Evolutionary conservation across 2,329 filamentous ascomycete genomes (phyloP).

Genomic region (Fusarium nematophilum): DNA sequence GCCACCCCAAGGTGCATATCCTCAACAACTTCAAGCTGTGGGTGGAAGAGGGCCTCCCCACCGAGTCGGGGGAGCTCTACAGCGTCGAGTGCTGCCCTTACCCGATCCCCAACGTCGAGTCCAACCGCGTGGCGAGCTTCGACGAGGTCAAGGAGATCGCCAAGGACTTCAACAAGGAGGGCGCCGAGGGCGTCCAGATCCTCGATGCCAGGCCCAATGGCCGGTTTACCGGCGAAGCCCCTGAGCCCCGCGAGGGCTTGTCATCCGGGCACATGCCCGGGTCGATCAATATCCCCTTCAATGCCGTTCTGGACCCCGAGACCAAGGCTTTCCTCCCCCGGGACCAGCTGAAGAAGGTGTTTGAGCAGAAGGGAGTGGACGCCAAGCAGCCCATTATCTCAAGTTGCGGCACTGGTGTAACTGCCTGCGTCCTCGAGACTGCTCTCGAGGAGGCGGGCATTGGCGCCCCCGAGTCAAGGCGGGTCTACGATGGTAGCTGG

Average conservation of each 20-base stretch:
- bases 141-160: conserved; percentile 85
- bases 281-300: conserved; percentile 84
- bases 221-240: conserved; percentile 83
- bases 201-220: conserved; percentile 86
- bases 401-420: conserved; percentile 94
- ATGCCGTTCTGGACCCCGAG: conserved; percentile 80
- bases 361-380: conserved; percentile 83
- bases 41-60: conserved; percentile 84
- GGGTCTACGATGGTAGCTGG: conserved; percentile 97
- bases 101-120: conserved; percentile 70
- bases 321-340: conserved; percentile 83
- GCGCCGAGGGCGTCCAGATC: conserved; percentile 84
- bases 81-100: conserved; percentile 74
- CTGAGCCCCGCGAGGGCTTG: conserved; percentile 87
- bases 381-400: conserved; percentile 83
- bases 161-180: conserved; percentile 82
- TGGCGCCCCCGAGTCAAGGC: conserved; percentile 73
- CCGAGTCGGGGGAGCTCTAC: conserved; percentile 81
- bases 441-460: conserved; percentile 84
- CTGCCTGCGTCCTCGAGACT: conserved; percentile 89
- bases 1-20: conserved; percentile 87
- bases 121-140: conserved; percentile 78
- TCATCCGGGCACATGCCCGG: conserved; percentile 93
- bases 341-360: conserved; percentile 78
- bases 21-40: conserved; percentile 97